phyloP scores from a whole-genome alignment of 2,329 filamentous ascomycete species.

The Teratosphaeria epicoccoides region DNA sequence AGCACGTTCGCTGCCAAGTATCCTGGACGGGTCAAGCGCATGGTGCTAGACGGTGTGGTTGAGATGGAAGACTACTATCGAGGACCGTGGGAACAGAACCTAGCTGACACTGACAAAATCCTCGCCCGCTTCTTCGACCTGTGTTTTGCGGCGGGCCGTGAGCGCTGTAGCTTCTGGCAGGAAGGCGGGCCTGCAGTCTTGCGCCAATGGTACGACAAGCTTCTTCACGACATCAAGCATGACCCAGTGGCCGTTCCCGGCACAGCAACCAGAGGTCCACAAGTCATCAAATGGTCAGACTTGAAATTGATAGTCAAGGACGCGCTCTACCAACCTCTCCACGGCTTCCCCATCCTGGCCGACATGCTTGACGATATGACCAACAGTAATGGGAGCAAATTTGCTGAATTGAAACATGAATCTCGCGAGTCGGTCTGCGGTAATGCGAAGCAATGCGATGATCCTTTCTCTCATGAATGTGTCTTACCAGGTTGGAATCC shows the following conservation, averaged over 20 bases:
- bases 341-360: not conserved
- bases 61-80: slow-evolving; percentile 29
- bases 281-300: slow-evolving; percentile 34
- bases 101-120: slow-evolving; percentile 35
- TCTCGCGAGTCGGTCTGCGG: not conserved
- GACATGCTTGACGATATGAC: not conserved
- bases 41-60: slow-evolving; percentile 38
- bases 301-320: slow-evolving; percentile 27
- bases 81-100: slow-evolving; percentile 28
- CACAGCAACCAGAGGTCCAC: slow-evolving; percentile 14
- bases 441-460: not conserved
- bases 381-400: not conserved
- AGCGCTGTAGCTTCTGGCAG: slow-evolving; percentile 30
- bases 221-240: slow-evolving; percentile 13
- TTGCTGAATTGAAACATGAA: not conserved
- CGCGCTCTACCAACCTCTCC: slow-evolving; percentile 11
- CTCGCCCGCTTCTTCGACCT: slow-evolving; percentile 35
- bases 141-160: slow-evolving; percentile 31
- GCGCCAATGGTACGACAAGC: slow-evolving; percentile 22
- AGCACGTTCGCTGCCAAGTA: slow-evolving; percentile 33
- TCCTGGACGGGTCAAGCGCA: slow-evolving; percentile 27
- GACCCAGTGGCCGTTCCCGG: slow-evolving; percentile 29
- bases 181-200: slow-evolving; percentile 24
- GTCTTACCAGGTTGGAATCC: not conserved
- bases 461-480: not conserved